Conservation (phyloP, 139 green algal species). For the Desmodesmus armatus region DNA sequence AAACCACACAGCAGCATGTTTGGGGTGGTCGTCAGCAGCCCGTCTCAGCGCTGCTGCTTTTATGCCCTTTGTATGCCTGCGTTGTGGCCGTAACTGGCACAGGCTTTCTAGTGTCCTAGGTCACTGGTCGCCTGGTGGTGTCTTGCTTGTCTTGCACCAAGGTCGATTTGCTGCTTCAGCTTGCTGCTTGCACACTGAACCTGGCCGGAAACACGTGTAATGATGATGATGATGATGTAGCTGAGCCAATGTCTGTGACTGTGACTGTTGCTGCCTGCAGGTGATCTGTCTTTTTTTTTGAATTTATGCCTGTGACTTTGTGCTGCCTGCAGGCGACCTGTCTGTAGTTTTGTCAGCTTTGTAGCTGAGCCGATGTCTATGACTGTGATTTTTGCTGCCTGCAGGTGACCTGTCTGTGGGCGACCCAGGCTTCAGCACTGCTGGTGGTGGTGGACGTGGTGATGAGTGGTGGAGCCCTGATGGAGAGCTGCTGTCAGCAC, state of each 20-base stretch:
- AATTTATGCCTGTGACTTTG: not conserved
- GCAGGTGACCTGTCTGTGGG: slow-evolving; percentile 29
- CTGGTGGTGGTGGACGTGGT: not conserved
- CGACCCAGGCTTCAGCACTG: slow-evolving; percentile 1
- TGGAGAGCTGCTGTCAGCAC: slow-evolving; percentile 56
- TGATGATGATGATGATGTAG: not conserved
- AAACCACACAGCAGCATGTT: no score
- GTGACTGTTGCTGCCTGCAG: not conserved
- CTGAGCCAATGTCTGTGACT: not conserved
- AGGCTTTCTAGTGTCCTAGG: no score
- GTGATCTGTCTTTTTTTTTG: not conserved
- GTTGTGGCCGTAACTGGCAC: no score
- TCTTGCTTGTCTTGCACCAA: no score
- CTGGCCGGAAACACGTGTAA: no score
- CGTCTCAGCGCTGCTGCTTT: no score
- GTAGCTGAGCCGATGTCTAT: no score
- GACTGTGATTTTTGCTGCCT: not conserved
- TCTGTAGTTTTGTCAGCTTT: not conserved
- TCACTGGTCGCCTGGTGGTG: no score
- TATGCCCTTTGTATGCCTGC: no score
- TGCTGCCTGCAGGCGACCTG: not conserved
- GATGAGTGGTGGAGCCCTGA: slow-evolving; percentile 33
- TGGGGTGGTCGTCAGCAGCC: no score
- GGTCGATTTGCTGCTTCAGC: no score
- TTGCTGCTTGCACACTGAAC: no score